These are phyloP conservation scores for Theobroma cacao DNA, from an alignment of 345 rosid genomes.

Conservation along the genomic window DNA sequence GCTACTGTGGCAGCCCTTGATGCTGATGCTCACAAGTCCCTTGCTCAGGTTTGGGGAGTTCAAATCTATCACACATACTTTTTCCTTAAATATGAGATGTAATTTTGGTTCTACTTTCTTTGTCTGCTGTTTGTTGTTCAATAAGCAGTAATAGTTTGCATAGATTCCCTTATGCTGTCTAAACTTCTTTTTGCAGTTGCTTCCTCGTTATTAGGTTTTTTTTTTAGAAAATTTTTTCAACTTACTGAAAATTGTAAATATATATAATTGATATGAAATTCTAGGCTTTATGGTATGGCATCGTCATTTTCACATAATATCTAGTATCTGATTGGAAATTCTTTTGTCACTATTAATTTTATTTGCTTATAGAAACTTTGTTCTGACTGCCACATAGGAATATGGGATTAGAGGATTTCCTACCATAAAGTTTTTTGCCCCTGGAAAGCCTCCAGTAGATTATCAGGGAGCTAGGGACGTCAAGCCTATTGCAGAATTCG, in stretches of 20 bases:
- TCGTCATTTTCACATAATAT: background rate
- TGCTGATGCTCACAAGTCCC: constrained; percentile 92
- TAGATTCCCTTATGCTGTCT: background rate
- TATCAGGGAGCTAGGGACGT: constrained; percentile 96
- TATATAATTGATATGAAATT: background rate
- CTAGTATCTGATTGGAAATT: background rate
- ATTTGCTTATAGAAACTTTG: background rate
- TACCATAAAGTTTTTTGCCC: constrained; percentile 81
- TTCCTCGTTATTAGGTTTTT: background rate
- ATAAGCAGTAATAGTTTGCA: background rate
- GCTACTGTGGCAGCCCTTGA: constrained; percentile 95
- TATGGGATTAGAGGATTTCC: constrained; percentile 93
- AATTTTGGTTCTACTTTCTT: background rate
- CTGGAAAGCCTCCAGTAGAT: constrained; percentile 86
- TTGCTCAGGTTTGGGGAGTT: constrained; percentile 69
- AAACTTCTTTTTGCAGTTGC: background rate
- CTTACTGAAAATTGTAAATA: background rate
- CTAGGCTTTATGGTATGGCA: background rate
- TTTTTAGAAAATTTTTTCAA: background rate
- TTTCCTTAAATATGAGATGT: background rate
- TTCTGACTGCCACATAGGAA: constrained; percentile 47
- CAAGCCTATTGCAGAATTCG: constrained; percentile 75
- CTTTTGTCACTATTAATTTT: background rate
- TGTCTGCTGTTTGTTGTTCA: background rate
- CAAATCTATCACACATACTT: background rate